Conservation (phyloP, 192 early-diverging fungal genomes). For the Coemansia sp. region DNA sequence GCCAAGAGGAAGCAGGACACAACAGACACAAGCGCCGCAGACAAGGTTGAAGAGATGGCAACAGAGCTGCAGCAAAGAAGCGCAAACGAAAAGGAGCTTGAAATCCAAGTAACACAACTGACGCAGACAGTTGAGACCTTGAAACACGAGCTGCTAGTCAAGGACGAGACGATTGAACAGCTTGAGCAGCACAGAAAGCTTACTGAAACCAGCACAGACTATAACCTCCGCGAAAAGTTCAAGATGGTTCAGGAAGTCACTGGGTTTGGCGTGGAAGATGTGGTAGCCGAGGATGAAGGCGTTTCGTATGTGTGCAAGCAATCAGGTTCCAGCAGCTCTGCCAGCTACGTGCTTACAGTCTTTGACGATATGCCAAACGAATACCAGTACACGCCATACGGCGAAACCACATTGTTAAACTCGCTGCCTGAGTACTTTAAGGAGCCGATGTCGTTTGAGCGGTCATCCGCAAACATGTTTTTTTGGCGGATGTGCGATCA, state of each 20-base stretch:
- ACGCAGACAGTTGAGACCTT: constrained; percentile 39
- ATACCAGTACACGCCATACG: constrained; percentile 49
- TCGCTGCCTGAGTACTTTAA: constrained; percentile 43
- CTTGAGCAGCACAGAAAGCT: constrained; percentile 47
- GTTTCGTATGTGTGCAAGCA: constrained; percentile 47
- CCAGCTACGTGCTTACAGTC: constrained; percentile 39
- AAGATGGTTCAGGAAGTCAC: constrained; percentile 41
- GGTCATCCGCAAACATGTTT: constrained; percentile 43
- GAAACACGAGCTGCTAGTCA: constrained; percentile 43
- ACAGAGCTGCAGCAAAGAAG: constrained; percentile 9
- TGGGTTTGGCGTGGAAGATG: constrained; percentile 37
- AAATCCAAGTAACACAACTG: constrained; percentile 31
- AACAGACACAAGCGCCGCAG: constrained; percentile 4
- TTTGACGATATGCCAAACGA: constrained; percentile 46
- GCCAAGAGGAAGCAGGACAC: constrained; percentile 7
- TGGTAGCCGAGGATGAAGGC: constrained; percentile 49
- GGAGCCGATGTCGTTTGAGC: constrained; percentile 47
- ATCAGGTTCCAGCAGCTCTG: constrained; percentile 18
- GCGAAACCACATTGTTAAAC: constrained; percentile 13
- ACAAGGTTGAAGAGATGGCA: background rate
- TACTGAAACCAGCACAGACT: constrained; percentile 47
- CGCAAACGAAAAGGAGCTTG: constrained; percentile 36
- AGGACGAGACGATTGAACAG: constrained; percentile 39
- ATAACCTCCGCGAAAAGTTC: constrained; percentile 49
- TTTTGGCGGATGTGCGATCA: constrained; percentile 53